phyloP scores from a whole-genome alignment of 2,329 filamentous ascomycete species.

The Rutstroemia sp. region DNA sequence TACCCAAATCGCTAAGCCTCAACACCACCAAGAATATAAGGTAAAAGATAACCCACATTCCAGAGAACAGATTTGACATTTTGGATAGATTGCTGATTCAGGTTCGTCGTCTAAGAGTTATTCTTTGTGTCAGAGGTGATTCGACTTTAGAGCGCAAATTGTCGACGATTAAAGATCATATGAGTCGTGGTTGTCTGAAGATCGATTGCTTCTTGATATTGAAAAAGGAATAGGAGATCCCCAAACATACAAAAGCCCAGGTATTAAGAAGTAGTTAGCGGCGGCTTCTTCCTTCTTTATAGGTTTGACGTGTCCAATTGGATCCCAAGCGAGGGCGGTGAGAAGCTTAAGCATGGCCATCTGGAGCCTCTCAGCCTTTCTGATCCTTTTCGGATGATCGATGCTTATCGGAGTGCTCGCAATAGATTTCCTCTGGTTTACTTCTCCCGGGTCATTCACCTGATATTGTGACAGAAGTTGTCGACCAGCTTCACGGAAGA shows the following conservation, averaged over 20 bases:
- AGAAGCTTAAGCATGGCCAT: not conserved
- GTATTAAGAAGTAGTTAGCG: slow-evolving; percentile 5
- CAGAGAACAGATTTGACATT: slow-evolving; percentile 31
- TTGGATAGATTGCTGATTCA: slow-evolving; percentile 3
- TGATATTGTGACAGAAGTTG: no score
- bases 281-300: slow-evolving; percentile 2
- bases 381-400: no score
- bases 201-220: slow-evolving; percentile 7
- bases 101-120: not conserved
- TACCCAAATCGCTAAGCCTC: not conserved
- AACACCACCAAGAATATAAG: not conserved
- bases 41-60: slow-evolving; percentile 27
- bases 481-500: no score
- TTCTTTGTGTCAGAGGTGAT: not conserved
- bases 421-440: not conserved
- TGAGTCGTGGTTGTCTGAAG: not conserved
- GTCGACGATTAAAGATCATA: not conserved
- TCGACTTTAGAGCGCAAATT: not conserved
- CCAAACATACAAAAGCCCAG: slow-evolving; percentile 3
- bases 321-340: slow-evolving; percentile 2
- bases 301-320: slow-evolving; percentile 1
- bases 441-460: not conserved
- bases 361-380: no score
- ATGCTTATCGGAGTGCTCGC: no score
- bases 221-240: slow-evolving; percentile 9